Base-by-base conservation (phyloP, 2,329 filamentous ascomycete genomes). In the Exophiala oligosperma region DNA sequence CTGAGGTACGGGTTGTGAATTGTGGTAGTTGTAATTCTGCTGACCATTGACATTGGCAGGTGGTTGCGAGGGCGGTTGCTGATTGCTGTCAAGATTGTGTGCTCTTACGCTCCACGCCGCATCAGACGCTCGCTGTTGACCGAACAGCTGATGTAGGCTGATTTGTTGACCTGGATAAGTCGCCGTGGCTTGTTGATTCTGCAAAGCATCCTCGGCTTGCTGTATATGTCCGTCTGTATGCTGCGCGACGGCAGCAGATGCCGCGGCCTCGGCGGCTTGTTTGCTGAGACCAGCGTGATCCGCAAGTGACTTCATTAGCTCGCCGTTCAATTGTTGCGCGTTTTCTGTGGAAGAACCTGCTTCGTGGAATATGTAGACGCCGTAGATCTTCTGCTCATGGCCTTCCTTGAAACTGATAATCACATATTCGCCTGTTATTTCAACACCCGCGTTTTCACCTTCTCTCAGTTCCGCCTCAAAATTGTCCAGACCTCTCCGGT, bases 401-500 rank as follows among this genome's bases (percentile, higher is more conserved):
- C 62, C 64, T 49, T 65, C 64, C 44, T 65, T 63, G 17, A 76
- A 73, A 60, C 81, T 81, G 52, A 87, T 70, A 56, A 87, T 87
- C 46, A 87, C 77, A 64, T 83, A 86, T 59, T 84, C 81, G 8
- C 84, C 82, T 14, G 76, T 81, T 24, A 88, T 77, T 72, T 92
- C 88, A 41, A 89, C 84, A 58, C 88, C 81, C 41, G 75, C 77
- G 35, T 86, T 81, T 14, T 79, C 77, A 9, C 78, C 78, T 48
- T 75, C 73, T 14, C 69, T 70, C n/a, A 91, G 76, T 59, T 86
- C 84, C 11, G 90, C 77, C 41, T 86, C 79, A 54, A 92, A 81
- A 68, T 93, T 92, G 52, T 88, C 82, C 51, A 91, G 75, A 0
- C 86, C 85, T 41, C 86, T 82, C 46, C 90, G 81, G 73, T 91